A percentile compares a stretch with the other conserved stretches of the same genome.
These are phyloP conservation scores for Penicillium crystallinum DNA, from an alignment of 495 filamentous ascomycete genomes.

Conservation along the genomic window DNA sequence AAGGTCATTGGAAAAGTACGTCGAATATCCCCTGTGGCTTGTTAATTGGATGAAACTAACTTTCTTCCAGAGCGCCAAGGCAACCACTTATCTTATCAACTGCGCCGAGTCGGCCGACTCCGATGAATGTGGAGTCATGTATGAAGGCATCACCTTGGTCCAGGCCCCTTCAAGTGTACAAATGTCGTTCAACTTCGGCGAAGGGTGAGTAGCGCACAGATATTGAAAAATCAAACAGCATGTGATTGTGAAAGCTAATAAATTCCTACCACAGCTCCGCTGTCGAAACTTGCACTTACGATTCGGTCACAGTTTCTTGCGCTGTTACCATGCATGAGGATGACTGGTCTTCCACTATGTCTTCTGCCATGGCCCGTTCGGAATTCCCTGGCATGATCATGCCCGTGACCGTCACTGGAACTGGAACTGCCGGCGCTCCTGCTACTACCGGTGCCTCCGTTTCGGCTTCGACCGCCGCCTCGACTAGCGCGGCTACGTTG, in stretches of 20 bases:
- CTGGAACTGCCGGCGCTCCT: background rate
- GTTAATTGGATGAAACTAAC: background rate
- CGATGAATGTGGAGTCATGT: conserved; percentile 1
- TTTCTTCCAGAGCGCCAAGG: conserved; percentile 4
- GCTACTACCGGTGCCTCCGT: conserved; percentile 9
- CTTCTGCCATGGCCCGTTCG: background rate
- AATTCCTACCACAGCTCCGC: background rate
- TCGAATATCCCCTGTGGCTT: background rate
- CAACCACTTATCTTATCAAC: conserved; percentile 11
- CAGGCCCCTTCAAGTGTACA: background rate
- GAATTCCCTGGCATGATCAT: conserved; percentile 2
- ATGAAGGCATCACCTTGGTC: background rate
- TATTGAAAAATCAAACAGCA: too few relatives aligned
- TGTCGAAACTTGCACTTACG: conserved; percentile 1
- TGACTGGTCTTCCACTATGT: background rate
- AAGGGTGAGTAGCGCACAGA: background rate
- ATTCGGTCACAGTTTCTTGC: background rate
- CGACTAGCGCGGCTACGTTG: background rate
- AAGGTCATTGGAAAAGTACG: conserved; percentile 13
- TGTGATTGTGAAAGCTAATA: too few relatives aligned
- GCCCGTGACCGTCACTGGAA: conserved; percentile 10
- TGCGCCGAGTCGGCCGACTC: conserved; percentile 1
- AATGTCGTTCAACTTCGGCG: background rate
- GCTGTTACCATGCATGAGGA: background rate
- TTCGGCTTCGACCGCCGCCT: conserved; percentile 6